Evolutionary conservation across 2,329 filamentous ascomycete genomes (phyloP).

Genomic region (Helicocarpus griseus): DNA sequence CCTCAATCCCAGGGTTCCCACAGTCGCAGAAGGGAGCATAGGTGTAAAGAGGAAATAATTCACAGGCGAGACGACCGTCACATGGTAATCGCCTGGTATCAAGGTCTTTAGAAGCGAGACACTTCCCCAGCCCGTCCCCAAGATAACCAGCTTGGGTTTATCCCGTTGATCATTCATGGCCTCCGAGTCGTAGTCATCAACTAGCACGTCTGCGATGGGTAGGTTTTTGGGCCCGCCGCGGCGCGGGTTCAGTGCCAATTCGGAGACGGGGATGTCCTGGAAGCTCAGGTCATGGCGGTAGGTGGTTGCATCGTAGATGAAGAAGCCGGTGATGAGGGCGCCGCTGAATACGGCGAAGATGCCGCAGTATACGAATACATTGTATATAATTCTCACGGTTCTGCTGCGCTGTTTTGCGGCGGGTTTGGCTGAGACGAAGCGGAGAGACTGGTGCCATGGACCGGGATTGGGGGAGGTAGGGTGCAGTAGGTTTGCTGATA

Average conservation of each 20-base stretch:
- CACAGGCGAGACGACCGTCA: slow-evolving; percentile 86
- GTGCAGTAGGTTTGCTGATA: not conserved
- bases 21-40: slow-evolving; percentile 93
- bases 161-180: slow-evolving; percentile 62
- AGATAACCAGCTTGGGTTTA: slow-evolving; percentile 84
- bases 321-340: slow-evolving; percentile 67
- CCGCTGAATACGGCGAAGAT: slow-evolving; percentile 64
- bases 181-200: slow-evolving; percentile 78
- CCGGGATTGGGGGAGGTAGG: not conserved
- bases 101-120: slow-evolving; percentile 85
- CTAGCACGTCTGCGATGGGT: slow-evolving; percentile 75
- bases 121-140: slow-evolving; percentile 92
- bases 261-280: slow-evolving; percentile 71
- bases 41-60: slow-evolving; percentile 98
- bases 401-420: slow-evolving; percentile 13
- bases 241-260: slow-evolving; percentile 69
- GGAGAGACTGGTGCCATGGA: slow-evolving; percentile 3
- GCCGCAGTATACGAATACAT: slow-evolving; percentile 62
- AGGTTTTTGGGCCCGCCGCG: slow-evolving; percentile 89
- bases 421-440: slow-evolving; percentile 23
- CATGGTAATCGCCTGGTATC: slow-evolving; percentile 84
- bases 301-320: slow-evolving; percentile 85
- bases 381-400: slow-evolving; percentile 50
- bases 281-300: slow-evolving; percentile 63
- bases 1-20: slow-evolving; percentile 83